Conservation (phyloP, 176 grass and related monocot species). For the Aechmea fasciata region DNA sequence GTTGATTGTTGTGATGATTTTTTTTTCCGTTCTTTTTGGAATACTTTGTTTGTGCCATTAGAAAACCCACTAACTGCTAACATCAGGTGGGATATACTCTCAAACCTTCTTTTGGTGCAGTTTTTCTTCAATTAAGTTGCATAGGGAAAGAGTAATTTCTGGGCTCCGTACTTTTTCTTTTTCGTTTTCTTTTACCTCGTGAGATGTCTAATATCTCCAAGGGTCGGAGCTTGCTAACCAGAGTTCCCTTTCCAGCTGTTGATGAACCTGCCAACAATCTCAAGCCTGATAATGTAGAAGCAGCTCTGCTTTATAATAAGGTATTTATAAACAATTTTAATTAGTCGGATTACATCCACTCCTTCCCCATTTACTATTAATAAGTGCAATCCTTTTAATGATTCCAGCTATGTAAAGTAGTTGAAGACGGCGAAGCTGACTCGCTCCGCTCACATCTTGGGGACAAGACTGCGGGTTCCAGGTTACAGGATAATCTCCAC, state of each 20-base stretch:
- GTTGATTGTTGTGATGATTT: too few species aligned
- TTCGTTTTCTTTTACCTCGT: neutral
- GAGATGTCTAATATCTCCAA: conserved; percentile 10
- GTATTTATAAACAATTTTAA: conserved; percentile 16
- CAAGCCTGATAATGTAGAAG: neutral
- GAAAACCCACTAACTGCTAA: too few species aligned
- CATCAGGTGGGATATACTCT: too few species aligned
- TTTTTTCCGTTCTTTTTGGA: too few species aligned
- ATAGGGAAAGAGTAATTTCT: neutral
- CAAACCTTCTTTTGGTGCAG: too few species aligned
- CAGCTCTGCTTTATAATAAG: neutral
- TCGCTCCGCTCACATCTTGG: conserved; percentile 57
- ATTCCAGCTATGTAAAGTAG: conserved; percentile 63
- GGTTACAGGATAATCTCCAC: conserved; percentile 43
- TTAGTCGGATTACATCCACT: conserved; percentile 1
- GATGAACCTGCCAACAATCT: neutral
- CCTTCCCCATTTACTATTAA: neutral
- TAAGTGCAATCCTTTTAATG: conserved; percentile 8
- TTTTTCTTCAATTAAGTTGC: neutral
- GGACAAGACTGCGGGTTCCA: conserved; percentile 35
- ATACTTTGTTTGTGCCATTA: too few species aligned
- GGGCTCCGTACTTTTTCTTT: neutral
- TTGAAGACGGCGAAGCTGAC: conserved; percentile 44
- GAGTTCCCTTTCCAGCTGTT: neutral
- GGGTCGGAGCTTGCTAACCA: neutral